Evolutionary conservation across 2,329 filamentous ascomycete species (phyloP), one percentile per base, ranked within the genome.

Genomic region (Allantophomopsis lycopodina): DNA sequence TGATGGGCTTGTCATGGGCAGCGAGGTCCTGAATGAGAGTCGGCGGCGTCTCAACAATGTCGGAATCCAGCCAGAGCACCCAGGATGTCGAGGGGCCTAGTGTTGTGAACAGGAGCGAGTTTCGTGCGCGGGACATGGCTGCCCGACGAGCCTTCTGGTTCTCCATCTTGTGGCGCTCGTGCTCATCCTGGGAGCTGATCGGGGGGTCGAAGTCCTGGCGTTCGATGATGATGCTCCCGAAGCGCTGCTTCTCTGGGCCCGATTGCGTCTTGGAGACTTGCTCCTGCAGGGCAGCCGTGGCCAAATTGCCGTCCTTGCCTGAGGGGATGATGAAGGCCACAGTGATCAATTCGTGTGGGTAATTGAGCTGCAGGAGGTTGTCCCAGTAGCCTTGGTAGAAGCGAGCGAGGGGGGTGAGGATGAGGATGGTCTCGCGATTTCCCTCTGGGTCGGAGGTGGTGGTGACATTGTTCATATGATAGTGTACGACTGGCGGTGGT

Each of bases 341-440:
- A 1, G 86, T 93, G 55, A 98, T 93, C 46, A 96, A 75, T 43
- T 94, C 83, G 63, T 95, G 91, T 3, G 91, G 91, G 58, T 96
- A 98, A 53, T 64, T 72, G 41, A 98, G 71, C 56, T 76, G 76
- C 49, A 88, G 59, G 20, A 98, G 69, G 53, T 96, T 98, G 59
- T 93, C 81, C 89, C 91, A 98, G 66, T 96, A 98, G 50, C 73
- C 79, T 51, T 83, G 79, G 61, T 95, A 96, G 69, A 96, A 98
- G 46, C 84, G 77, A 23, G 86, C 83, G 63, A 98, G 79, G 8
- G 91, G 91, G 1, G 91, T 95, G 44, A 98, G 73, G 55, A 98
- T 83, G 40, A 98, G 77, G 43, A 98, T 71, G 38, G 80, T 82
- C 65, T 98, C 91, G 48, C 76, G 68, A 56, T 94, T 91, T 45